A percentile compares a stretch with the other conserved stretches of the same genome.
phyloP scores from a whole-genome alignment of 192 early-diverging fungal genomes.

The Linnemannia elongata region DNA sequence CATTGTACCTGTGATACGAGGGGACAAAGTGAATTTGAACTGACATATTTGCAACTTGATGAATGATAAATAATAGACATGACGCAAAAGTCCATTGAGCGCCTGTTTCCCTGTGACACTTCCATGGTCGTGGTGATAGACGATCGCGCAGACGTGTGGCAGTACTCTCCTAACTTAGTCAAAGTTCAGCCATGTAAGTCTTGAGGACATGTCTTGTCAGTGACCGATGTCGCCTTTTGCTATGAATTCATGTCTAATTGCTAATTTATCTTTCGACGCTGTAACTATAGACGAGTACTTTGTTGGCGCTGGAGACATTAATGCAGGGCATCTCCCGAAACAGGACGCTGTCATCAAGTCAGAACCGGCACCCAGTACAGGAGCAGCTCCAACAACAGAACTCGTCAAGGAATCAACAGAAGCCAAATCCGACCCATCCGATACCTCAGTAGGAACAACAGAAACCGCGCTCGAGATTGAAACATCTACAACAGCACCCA shows the following conservation, averaged over 20 bases:
- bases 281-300: slow-evolving; percentile 87
- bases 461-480: slow-evolving; percentile 5
- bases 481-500: background rate
- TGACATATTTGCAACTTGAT: background rate
- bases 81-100: slow-evolving; percentile 81
- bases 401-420: background rate
- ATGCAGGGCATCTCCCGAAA: slow-evolving; percentile 76
- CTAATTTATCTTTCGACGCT: slow-evolving; percentile 10
- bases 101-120: slow-evolving; percentile 94
- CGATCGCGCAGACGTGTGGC: slow-evolving; percentile 97
- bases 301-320: slow-evolving; percentile 95
- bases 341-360: slow-evolving; percentile 18
- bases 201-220: background rate
- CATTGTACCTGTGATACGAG: background rate
- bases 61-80: slow-evolving; percentile 62
- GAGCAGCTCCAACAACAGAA: background rate
- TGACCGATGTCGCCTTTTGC: background rate
- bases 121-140: slow-evolving; percentile 98
- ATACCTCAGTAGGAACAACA: background rate
- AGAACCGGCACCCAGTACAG: background rate
- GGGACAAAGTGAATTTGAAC: background rate
- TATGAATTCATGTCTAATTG: background rate
- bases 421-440: background rate
- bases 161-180: slow-evolving; percentile 90
- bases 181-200: slow-evolving; percentile 88